Conservation (phyloP, 306 rosid genomes). For the Cucumis hystrix region DNA sequence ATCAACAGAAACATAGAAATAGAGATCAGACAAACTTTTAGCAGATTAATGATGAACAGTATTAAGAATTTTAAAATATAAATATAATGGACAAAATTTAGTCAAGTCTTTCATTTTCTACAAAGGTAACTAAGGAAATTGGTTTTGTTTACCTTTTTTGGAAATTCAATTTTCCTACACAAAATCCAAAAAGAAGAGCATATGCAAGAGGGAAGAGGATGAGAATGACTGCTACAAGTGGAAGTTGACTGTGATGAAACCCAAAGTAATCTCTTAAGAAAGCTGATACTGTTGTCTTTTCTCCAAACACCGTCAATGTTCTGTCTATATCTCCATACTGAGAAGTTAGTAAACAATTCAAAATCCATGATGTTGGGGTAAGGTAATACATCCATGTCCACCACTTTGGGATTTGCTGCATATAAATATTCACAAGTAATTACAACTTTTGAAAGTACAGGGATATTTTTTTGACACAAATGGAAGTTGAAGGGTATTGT, state of each 20-base stretch:
- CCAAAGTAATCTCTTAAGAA: slow-evolving; percentile 33
- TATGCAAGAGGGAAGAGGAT: slow-evolving; percentile 16
- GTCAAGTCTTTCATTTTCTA: neutral
- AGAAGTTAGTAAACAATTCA: slow-evolving; percentile 28
- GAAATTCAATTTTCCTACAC: slow-evolving; percentile 19
- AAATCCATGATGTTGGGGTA: slow-evolving; percentile 35
- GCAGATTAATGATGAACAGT: too few relatives aligned
- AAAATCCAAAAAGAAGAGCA: slow-evolving; percentile 24
- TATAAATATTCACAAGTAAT: neutral
- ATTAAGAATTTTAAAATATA: neutral
- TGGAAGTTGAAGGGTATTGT: too few relatives aligned
- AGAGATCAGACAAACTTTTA: too few relatives aligned
- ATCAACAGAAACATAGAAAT: too few relatives aligned
- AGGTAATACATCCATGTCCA: slow-evolving; percentile 35
- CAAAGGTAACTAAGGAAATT: neutral
- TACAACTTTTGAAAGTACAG: too few relatives aligned
- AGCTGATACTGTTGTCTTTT: slow-evolving; percentile 14
- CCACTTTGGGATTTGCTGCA: slow-evolving; percentile 45
- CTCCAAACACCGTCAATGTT: slow-evolving; percentile 14
- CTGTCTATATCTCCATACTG: slow-evolving; percentile 40
- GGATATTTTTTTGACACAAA: too few relatives aligned
- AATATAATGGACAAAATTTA: too few relatives aligned
- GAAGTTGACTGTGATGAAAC: slow-evolving; percentile 19
- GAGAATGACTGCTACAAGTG: slow-evolving; percentile 23
- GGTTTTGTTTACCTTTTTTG: slow-evolving; percentile 10